Conservation (phyloP, 169 alveolate species). For the Fabrea salina region DNA sequence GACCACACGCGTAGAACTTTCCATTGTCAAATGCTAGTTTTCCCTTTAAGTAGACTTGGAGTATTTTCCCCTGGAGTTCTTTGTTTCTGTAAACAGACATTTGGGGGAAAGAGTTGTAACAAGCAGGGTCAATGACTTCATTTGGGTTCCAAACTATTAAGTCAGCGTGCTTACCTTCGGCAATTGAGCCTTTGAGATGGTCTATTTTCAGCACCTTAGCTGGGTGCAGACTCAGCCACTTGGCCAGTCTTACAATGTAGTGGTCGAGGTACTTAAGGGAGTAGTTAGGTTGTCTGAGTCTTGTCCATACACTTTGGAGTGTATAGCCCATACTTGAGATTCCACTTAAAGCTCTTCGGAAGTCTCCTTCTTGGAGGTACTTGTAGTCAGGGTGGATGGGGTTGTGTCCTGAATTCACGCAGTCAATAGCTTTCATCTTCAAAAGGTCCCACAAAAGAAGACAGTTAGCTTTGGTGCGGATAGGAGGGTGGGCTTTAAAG, state of each 20-base stretch:
- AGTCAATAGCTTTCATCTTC: conserved; percentile 31
- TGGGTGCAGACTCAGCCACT: conserved; percentile 25
- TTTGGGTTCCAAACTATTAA: conserved; percentile 39
- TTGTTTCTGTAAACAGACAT: neutral
- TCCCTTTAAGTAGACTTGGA: conserved; percentile 19
- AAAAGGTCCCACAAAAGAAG: conserved; percentile 2
- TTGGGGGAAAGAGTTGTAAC: neutral
- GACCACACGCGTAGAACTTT: neutral
- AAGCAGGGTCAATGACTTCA: neutral
- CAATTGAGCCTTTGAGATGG: conserved; percentile 28
- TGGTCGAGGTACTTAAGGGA: neutral
- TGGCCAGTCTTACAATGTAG: conserved; percentile 20
- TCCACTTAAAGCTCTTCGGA: conserved; percentile 37
- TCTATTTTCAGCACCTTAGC: conserved; percentile 31
- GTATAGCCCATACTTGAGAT: conserved; percentile 31
- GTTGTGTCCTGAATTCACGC: conserved; percentile 22
- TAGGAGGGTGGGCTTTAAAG: conserved; percentile 26
- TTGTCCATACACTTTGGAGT: conserved; percentile 28
- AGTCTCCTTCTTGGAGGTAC: conserved; percentile 22
- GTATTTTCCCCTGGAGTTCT: conserved; percentile 14
- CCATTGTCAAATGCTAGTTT: conserved; percentile 20
- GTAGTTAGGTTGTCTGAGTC: neutral
- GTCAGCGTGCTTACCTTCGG: conserved; percentile 39
- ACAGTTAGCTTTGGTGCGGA: neutral
- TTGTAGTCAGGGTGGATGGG: conserved; percentile 12